These are phyloP conservation scores for Xylaria telfairii DNA, from an alignment of 495 filamentous ascomycete genomes.

Conservation along the genomic window DNA sequence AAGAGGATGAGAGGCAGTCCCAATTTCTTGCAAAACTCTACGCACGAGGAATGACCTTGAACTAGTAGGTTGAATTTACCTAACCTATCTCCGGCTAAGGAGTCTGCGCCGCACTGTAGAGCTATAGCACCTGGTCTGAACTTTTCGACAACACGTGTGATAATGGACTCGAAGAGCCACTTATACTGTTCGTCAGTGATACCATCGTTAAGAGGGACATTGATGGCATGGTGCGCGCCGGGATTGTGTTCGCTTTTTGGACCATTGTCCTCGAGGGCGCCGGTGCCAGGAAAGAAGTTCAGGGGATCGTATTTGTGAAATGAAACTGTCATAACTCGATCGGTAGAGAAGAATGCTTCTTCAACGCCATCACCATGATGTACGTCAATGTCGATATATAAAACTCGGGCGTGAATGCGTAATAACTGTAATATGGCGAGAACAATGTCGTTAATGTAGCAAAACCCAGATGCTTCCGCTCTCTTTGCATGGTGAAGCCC, in stretches of 20 bases:
- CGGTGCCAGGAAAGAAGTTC: constrained; percentile 95
- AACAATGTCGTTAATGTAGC: constrained; percentile 98
- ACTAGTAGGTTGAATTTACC: constrained; percentile 98
- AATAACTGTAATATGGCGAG: constrained; percentile 91
- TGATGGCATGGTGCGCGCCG: constrained; percentile 93
- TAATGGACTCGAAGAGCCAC: constrained; percentile 80
- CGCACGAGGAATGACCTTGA: constrained; percentile 87
- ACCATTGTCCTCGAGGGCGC: constrained; percentile 90
- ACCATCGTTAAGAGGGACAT: constrained; percentile 93
- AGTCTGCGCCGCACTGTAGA: constrained; percentile 95
- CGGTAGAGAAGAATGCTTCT: constrained; percentile 94
- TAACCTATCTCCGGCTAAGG: constrained; percentile 88
- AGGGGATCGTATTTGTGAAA: constrained; percentile 94
- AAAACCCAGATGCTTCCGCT: constrained; percentile 91
- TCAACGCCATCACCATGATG: constrained; percentile 98
- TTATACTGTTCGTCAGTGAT: constrained; percentile 94
- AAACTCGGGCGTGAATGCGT: constrained; percentile 84
- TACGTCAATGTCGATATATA: constrained; percentile 98
- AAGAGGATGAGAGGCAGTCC: constrained; percentile 83
- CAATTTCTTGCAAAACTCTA: constrained; percentile 81
- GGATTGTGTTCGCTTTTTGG: constrained; percentile 80
- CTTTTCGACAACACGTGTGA: constrained; percentile 72
- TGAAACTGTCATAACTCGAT: constrained; percentile 93
- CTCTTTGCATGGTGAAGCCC: constrained; percentile 98
- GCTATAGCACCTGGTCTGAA: constrained; percentile 90